These are phyloP conservation scores for Lagenaria siceraria DNA, from an alignment of 306 rosid species.

Conservation along the genomic window DNA sequence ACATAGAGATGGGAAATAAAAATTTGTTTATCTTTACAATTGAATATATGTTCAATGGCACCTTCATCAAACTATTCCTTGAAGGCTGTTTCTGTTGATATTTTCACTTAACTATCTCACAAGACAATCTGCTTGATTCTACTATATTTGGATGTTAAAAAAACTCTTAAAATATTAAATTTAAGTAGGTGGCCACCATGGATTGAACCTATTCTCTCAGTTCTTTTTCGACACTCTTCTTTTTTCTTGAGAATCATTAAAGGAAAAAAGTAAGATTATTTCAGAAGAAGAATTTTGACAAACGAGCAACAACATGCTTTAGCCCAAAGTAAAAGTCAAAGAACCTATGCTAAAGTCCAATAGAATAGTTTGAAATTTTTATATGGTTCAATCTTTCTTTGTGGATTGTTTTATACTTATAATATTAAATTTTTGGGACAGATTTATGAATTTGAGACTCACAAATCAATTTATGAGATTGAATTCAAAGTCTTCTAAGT, in stretches of 20 bases:
- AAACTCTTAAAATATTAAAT: too few species aligned
- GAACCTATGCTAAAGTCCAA: not conserved
- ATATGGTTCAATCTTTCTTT: not conserved
- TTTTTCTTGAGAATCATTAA: too few species aligned
- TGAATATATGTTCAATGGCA: not conserved
- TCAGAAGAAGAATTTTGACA: too few species aligned
- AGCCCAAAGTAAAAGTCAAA: not conserved
- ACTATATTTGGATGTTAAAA: too few species aligned
- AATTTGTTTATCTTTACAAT: constrained; percentile 3
- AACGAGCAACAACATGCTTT: not conserved
- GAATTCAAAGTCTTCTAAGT: not conserved
- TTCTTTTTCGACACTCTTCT: too few species aligned
- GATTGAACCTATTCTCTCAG: too few species aligned
- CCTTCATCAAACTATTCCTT: not conserved
- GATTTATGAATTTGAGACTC: not conserved
- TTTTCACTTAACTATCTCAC: not conserved
- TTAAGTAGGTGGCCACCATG: not conserved
- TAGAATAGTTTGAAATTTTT: not conserved
- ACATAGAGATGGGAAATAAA: constrained; percentile 35
- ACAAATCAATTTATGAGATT: not conserved
- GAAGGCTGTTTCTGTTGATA: not conserved
- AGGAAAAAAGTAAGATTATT: too few species aligned
- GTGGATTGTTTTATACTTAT: not conserved
- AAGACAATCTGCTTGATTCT: too few species aligned
- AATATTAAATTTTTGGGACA: not conserved